A percentile compares a stretch with the other conserved stretches of the same genome.
Conservation (phyloP, 164 flowering plant species). For the Buxus sempervirens region DNA sequence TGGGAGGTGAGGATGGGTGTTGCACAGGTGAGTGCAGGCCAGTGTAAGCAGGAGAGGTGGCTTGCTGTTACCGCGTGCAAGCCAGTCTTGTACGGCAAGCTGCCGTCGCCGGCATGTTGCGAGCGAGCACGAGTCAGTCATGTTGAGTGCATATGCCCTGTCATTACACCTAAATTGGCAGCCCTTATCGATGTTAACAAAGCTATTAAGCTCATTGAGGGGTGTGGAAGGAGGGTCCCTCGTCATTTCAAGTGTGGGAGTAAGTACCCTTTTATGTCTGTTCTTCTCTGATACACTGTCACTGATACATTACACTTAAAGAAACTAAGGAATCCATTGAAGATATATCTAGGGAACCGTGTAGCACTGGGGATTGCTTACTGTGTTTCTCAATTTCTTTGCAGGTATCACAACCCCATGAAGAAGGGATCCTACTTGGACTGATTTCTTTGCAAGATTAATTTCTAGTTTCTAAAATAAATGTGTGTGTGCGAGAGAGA, state of each 20-base stretch:
- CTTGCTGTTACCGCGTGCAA: constrained; percentile 13
- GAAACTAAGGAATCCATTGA: no score
- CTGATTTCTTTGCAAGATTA: not conserved
- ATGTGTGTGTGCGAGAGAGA: no score
- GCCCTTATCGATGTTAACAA: constrained; percentile 25
- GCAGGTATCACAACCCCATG: constrained; percentile 31
- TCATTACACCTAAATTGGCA: constrained; percentile 27
- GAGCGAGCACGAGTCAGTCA: constrained; percentile 22
- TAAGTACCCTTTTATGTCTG: constrained; percentile 13
- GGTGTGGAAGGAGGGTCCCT: constrained; percentile 39
- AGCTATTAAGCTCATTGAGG: constrained; percentile 27
- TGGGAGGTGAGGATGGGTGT: constrained; percentile 10
- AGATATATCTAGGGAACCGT: no score
- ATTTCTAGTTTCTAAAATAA: no score
- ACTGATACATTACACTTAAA: no score
- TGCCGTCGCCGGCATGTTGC: constrained; percentile 28
- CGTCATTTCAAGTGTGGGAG: constrained; percentile 43
- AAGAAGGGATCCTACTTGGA: constrained; percentile 1
- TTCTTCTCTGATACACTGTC: constrained; percentile 6
- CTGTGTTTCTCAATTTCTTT: not conserved
- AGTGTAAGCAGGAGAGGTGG: constrained; percentile 26
- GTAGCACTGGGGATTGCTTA: not conserved
- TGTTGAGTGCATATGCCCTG: constrained; percentile 32
- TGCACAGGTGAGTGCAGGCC: constrained; percentile 8
- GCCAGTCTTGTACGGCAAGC: constrained; percentile 21